Base-by-base conservation (phyloP, 768 basidiomycete species). In the Calocybe gangraenosa region DNA sequence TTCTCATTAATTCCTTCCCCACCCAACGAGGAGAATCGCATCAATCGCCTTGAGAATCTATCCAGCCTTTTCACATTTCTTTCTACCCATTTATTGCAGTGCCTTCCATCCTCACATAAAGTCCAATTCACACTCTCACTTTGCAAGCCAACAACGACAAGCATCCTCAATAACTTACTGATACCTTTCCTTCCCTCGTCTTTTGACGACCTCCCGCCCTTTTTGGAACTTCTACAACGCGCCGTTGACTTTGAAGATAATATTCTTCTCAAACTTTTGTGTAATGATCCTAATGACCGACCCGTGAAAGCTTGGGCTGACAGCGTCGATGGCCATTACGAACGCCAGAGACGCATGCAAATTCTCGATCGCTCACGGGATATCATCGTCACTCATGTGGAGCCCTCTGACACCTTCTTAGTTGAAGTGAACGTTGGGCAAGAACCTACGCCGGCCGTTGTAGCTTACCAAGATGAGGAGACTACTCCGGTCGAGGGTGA, bases 291-390 rank as follows among this genome's bases (percentile, higher is more conserved):
- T 10, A 64, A 65, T 4, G 79, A 82, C 36, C 67, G 67, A 19
- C 66, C 80, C 6, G 76, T 94, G 44, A 75, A 77, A 55, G 55
- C 64, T 5, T 95, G 92, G 88, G 76, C 75, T 3, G 74, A 82
- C 39, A 75, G 78, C 3, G 72, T 89, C 9, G 75, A 78, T 14
- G 65, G 71, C 2, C 87, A 91, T 61, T 95, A 92, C 60, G 92
- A 92, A 60, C 79, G 80, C 48, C 79, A 84, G 53, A 65, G 91
- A 54, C 74, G 92, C 11, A 65, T 76, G 25, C 68, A 71, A 41
- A 78, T 92, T 36, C 70, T 92, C 5, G 81, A 87, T 33, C 63
- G 64, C n/a, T 74, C 79, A 11, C 71, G 91, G 45, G 55, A 55
- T 13, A 68, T 82, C 35, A 71, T 92, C 15, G 50, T 81, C n/a